Base-by-base conservation (phyloP, 75 land plant genomes). In the Azolla pinnata region DNA sequence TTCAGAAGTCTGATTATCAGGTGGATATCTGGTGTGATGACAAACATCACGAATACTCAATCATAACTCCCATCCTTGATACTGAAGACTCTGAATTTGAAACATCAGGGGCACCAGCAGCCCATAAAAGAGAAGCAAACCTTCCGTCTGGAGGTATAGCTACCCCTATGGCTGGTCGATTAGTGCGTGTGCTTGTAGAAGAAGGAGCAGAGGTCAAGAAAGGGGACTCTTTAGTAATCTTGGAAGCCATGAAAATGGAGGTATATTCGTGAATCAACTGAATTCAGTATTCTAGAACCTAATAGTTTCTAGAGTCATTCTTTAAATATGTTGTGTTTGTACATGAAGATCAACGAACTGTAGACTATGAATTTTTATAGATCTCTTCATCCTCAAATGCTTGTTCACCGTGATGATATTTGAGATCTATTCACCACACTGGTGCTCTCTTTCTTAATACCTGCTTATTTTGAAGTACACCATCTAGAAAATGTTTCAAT, bases 171-270 rank as follows among this genome's bases (percentile, higher is more conserved):
- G 87, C 99, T 63, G 99, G 99, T 51, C 74, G 82, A 33, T 85
- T 90, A 31, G 91, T 90, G 21, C 90, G 88, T 51, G 68, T 95
- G 24, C 65, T 90, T 50, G 80, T 70, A 24, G 63, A 78, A 14
- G 60, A 85, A 51, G 88, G 83, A 12, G 44, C 68, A 34, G 63
- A 55, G 21, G 88, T 95, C 44, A 80, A 76, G 63, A 75, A 75
- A 53, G 99, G 88, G 17, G 91, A 93, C 31, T 70, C 98, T 26
- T 44, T 93, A 9, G 30, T 93, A 27, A 91, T 93, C 34, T 71
- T 95, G 30, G 99, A 95, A 71, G 96, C 99, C 38, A 95, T 95
- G 99, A 95, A 90, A 60, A 95, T 95, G 99, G 99, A 95, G 97
- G 95, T 90, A 44, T 48, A 66, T 29, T 61, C 24, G 23, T 32